Conservation (phyloP, 106 monocot genomes). For the Vanilla planifolia region DNA sequence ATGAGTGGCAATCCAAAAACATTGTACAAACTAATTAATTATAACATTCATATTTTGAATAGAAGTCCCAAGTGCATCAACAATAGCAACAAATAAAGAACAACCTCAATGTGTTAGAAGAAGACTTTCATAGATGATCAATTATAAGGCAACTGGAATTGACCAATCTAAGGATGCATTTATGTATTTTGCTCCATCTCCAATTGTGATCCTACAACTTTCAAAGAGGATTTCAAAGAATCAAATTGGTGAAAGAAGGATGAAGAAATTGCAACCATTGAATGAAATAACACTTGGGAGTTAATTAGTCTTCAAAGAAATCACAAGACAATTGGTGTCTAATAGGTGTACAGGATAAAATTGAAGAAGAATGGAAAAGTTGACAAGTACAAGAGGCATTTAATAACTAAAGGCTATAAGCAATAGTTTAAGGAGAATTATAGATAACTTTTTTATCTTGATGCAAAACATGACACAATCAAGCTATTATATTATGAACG, state of each 20-base stretch:
- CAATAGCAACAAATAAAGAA: too few species aligned
- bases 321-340: background rate
- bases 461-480: slow-evolving; percentile 4
- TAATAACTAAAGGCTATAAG: too few species aligned
- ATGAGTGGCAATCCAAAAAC: too few species aligned
- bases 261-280: background rate
- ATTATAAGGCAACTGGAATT: background rate
- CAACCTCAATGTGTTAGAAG: background rate
- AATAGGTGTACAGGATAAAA: background rate
- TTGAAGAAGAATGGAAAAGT: background rate
- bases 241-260: background rate
- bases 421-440: too few species aligned
- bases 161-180: background rate
- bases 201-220: background rate
- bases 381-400: slow-evolving; percentile 1
- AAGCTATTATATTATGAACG: background rate
- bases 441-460: too few species aligned
- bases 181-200: background rate
- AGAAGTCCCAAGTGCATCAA: too few species aligned
- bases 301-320: background rate
- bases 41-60: too few species aligned
- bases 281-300: background rate
- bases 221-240: background rate
- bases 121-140: background rate
- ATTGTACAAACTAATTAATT: too few species aligned